Percentiles rank a stretch among this genome's conserved stretches.
phyloP scores from a whole-genome alignment of 331 rosid species.

The Acacia pycnantha region DNA sequence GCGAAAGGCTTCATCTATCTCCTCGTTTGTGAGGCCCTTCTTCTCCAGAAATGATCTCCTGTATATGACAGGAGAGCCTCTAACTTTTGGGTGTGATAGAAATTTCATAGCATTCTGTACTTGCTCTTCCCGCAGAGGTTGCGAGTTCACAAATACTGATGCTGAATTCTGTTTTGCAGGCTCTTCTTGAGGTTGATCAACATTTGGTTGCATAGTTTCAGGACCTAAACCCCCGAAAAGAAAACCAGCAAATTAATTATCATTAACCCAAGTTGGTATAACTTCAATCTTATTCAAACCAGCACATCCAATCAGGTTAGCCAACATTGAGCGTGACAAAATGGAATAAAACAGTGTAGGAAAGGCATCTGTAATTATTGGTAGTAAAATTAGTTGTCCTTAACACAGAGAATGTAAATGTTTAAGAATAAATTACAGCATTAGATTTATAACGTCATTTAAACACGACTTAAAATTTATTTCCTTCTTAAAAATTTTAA shows the following conservation, averaged over 20 bases:
- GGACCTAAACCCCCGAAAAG: conserved; percentile 33
- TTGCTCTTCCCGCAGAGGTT: conserved; percentile 93
- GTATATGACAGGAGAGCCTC: conserved; percentile 81
- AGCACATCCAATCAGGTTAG: conserved; percentile 18
- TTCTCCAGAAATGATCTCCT: conserved; percentile 90
- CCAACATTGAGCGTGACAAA: conserved; percentile 14
- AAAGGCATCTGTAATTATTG: neutral
- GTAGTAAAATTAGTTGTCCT: conserved; percentile 5
- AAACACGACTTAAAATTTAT: neutral
- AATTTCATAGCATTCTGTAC: conserved; percentile 92
- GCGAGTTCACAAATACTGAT: conserved; percentile 71
- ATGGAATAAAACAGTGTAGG: conserved; percentile 15
- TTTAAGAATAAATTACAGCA: neutral
- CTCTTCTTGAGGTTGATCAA: conserved; percentile 57
- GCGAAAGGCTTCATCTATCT: conserved; percentile 94
- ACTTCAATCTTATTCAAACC: conserved; percentile 1
- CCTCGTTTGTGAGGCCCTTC: conserved; percentile 97
- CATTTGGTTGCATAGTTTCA: conserved; percentile 41
- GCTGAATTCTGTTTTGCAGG: conserved; percentile 48
- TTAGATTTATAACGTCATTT: neutral
- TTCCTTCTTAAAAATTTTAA: neutral
- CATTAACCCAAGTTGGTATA: conserved; percentile 14
- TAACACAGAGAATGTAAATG: neutral
- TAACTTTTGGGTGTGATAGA: conserved; percentile 89
- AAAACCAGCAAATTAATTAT: conserved; percentile 18